These are phyloP conservation scores for Martiniozyma asiatica DNA, from an alignment of 1,139 yeast genomes.

Conservation along the genomic window DNA sequence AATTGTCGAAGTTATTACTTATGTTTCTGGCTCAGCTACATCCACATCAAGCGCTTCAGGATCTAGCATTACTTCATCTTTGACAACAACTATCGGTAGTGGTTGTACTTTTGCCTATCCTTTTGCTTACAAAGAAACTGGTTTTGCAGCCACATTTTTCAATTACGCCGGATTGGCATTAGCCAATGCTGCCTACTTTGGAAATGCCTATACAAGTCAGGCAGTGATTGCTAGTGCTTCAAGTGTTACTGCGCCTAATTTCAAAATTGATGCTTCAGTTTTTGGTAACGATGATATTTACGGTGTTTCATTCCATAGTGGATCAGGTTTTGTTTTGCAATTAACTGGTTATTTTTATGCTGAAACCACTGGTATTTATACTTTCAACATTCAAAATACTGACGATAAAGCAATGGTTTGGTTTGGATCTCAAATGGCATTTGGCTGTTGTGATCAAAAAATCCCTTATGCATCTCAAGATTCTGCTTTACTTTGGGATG, in stretches of 20 bases:
- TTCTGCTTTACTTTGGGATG: background rate
- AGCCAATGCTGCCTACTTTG: conserved; percentile 5
- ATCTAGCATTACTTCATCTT: too few species aligned
- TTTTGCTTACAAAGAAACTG: conserved; percentile 6
- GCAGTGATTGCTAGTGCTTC: conserved; percentile 7
- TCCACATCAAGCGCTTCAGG: too few species aligned
- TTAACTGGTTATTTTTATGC: conserved; percentile 15
- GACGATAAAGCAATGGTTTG: conserved; percentile 11
- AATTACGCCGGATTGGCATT: conserved; percentile 3
- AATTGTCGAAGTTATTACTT: too few species aligned
- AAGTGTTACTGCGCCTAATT: conserved; percentile 8
- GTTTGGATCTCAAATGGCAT: conserved; percentile 10
- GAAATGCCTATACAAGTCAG: conserved; percentile 6
- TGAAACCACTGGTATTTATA: conserved; percentile 9
- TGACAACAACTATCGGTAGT: conserved; percentile 7
- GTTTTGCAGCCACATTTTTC: conserved; percentile 8
- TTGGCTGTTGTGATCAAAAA: conserved; percentile 7
- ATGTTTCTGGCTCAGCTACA: too few species aligned
- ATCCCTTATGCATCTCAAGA: too few species aligned
- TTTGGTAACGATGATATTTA: conserved; percentile 7
- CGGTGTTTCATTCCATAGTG: conserved; percentile 8
- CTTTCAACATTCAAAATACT: conserved; percentile 6
- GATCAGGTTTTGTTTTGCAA: conserved; percentile 22
- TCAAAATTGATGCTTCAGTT: too few species aligned
- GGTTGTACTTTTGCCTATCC: conserved; percentile 7